Base-by-base conservation (phyloP, 2,329 filamentous ascomycete species). In the Volutella citrinella region DNA sequence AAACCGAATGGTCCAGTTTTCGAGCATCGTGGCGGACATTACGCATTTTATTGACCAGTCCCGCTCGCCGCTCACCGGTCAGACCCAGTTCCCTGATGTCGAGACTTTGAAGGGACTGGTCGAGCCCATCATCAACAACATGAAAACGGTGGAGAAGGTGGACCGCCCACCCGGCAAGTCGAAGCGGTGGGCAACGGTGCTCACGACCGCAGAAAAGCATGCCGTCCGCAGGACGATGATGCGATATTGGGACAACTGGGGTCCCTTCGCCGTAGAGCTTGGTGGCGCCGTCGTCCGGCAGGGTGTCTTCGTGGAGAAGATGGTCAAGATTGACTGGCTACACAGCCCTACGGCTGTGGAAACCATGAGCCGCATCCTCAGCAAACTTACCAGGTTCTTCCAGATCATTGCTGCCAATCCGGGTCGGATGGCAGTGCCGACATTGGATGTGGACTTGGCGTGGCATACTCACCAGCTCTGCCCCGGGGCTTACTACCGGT, bases 381-480 rank as follows among this genome's bases (percentile, higher is more conserved):
- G 51, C 4, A 89, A 86, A 54, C 87, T 87, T 49, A 29, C 61
- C 4, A 72, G 80, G 5, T 89, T 87, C 59, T 63, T 84, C 12
- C 30, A 46, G 0, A 71, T 88, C 43, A 80, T 87, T 57, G 57
- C 59, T 2, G 40, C 52, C 0, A 48, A 77, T 26, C 68, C 69
- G 0, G 46, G 40, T 1, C 55, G 70, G 5, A 63, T 75, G 11
- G 74, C 69, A 0, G 84, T 89, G 1, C 84, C 84, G 0, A 89
- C 84, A 0, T 66, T 88, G 0, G 85, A 89, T 43, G 70, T 89
- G 6, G 84, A 89, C 52, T 65, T 89, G 0, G 83, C 76, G 1
- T 89, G 84, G 84, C 87, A 94, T 55, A 91, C 85, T 0, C 85
- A 91, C 50, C 84, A 91, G 55, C 74, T 91, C 4, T 74, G 66